phyloP scores from a whole-genome alignment of 1,284 basidiomycete species.

The Ceratobasidium papillatum region DNA sequence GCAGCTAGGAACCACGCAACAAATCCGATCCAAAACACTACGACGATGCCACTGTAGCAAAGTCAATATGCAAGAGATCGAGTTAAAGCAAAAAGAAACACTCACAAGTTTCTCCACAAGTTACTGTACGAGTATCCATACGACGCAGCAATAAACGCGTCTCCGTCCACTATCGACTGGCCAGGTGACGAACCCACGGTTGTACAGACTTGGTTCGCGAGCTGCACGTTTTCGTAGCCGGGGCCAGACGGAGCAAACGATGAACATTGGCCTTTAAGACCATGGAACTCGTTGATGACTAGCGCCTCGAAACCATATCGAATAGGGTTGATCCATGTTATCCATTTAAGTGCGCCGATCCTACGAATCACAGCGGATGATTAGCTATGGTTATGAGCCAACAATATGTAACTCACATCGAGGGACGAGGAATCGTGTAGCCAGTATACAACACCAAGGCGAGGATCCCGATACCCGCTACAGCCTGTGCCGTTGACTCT shows the following conservation, averaged over 20 bases:
- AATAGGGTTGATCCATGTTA: constrained; percentile 53
- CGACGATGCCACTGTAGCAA: constrained; percentile 59
- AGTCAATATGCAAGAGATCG: background rate
- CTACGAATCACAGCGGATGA: background rate
- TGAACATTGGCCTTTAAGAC: constrained; percentile 55
- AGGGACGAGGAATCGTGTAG: constrained; percentile 71
- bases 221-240: constrained; percentile 62
- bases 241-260: constrained; percentile 58
- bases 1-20: constrained; percentile 60
- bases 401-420: background rate
- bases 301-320: constrained; percentile 63
- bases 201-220: constrained; percentile 69
- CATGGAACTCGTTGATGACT: constrained; percentile 66
- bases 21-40: constrained; percentile 62
- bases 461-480: background rate
- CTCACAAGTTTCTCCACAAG: constrained; percentile 68
- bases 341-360: constrained; percentile 33
- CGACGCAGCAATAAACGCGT: constrained; percentile 63
- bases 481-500: constrained; percentile 8
- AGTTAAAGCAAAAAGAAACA: constrained; percentile 38
- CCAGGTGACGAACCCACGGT: constrained; percentile 65
- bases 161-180: constrained; percentile 59
- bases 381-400: background rate
- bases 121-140: constrained; percentile 71
- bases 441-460: constrained; percentile 62